Percentiles rank a stretch among this genome's conserved stretches.
Conservation (phyloP, 257 asterid genomes). For the Linaria vulgaris region DNA sequence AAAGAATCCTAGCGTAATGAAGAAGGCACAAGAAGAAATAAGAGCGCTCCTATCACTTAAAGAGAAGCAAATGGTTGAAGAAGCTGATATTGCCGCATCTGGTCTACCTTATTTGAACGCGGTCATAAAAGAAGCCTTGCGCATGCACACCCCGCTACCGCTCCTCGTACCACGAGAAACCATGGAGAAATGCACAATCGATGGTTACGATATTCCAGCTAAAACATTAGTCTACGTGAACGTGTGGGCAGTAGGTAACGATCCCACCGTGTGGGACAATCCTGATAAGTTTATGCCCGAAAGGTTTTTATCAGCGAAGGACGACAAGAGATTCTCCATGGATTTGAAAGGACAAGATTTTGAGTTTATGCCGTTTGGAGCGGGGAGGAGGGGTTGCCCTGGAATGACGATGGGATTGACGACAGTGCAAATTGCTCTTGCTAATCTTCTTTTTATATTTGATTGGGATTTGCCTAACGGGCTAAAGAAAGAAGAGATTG, state of each 20-base stretch:
- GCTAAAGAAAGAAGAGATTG: conserved; percentile 24
- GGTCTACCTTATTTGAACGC: conserved; percentile 31
- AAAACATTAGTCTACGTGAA: conserved; percentile 35
- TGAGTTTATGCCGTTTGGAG: conserved; percentile 28
- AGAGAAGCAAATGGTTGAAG: conserved; percentile 15
- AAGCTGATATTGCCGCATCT: conserved; percentile 15
- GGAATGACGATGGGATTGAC: conserved; percentile 29
- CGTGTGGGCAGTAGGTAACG: conserved; percentile 37
- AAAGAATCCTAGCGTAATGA: conserved; percentile 9
- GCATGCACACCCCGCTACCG: conserved; percentile 32
- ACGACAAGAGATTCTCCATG: not conserved
- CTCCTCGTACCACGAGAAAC: conserved; percentile 38
- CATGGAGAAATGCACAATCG: conserved; percentile 4
- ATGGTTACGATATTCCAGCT: conserved; percentile 34
- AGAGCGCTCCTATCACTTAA: not conserved
- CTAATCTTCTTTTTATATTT: conserved; percentile 26
- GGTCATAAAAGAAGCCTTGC: conserved; percentile 32
- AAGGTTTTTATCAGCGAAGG: conserved; percentile 24
- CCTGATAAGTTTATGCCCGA: conserved; percentile 37
- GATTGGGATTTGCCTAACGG: conserved; percentile 33
- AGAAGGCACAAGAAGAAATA: conserved; percentile 10
- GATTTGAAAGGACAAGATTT: conserved; percentile 29
- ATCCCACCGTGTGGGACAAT: conserved; percentile 31
- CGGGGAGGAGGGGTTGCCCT: conserved; percentile 32
- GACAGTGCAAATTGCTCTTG: conserved; percentile 22